These are phyloP conservation scores for Rubia yunnanensis DNA, from an alignment of 257 asterid species.

Conservation along the genomic window DNA sequence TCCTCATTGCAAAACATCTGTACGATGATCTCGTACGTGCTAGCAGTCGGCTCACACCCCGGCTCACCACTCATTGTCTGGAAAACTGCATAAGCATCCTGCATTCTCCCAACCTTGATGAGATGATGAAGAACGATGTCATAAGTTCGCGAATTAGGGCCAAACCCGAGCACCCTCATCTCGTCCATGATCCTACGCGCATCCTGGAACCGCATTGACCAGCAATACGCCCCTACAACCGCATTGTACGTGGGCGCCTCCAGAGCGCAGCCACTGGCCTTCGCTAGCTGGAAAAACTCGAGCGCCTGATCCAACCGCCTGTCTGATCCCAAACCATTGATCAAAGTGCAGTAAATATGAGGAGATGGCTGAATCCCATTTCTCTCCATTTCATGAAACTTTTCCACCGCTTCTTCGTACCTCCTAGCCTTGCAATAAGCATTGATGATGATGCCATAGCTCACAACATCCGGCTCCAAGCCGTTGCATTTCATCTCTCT, in stretches of 20 bases:
- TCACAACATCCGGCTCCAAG: constrained; percentile 67
- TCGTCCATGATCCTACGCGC: constrained; percentile 46
- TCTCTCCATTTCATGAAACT: constrained; percentile 49
- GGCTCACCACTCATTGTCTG: constrained; percentile 46
- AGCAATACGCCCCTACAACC: constrained; percentile 77
- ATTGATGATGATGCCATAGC: constrained; percentile 62
- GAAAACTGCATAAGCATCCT: constrained; percentile 52
- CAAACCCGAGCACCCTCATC: constrained; percentile 54
- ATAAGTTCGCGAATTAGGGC: constrained; percentile 69
- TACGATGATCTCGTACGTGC: constrained; percentile 69
- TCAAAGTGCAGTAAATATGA: constrained; percentile 77
- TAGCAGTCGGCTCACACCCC: constrained; percentile 53
- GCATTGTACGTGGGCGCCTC: constrained; percentile 75
- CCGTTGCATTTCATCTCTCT: constrained; percentile 64
- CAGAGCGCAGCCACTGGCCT: constrained; percentile 29
- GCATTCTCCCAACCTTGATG: constrained; percentile 30
- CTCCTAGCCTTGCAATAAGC: constrained; percentile 54
- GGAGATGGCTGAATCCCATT: constrained; percentile 52
- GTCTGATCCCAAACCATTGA: constrained; percentile 69
- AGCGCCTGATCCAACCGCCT: constrained; percentile 53
- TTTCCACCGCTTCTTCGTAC: constrained; percentile 37
- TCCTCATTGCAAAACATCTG: constrained; percentile 71
- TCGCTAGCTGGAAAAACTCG: constrained; percentile 47
- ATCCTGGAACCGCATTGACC: constrained; percentile 45
- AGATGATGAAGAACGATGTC: constrained; percentile 68